Evolutionary conservation across 2,329 filamentous ascomycete genomes (phyloP).

Genomic region (Trichoderma gracile): DNA sequence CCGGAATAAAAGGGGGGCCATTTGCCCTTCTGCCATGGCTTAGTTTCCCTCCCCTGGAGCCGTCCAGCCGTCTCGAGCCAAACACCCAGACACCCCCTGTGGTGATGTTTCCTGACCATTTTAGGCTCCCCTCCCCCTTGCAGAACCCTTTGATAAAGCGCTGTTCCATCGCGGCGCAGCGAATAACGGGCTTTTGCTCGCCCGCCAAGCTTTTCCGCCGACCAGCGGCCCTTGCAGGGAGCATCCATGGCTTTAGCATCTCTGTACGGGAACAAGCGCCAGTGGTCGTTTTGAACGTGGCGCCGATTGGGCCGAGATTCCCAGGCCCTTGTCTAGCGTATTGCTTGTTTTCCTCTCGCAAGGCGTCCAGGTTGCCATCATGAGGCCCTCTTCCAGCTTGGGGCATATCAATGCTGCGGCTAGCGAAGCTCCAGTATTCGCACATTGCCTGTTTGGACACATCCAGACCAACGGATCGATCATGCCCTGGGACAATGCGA

Average conservation of each 20-base stretch:
- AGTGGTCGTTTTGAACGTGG: neutral
- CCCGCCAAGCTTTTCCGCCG: conserved; percentile 21
- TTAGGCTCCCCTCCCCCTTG: neutral
- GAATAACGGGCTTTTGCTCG: neutral
- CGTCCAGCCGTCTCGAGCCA: too few species aligned
- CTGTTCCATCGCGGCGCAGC: neutral
- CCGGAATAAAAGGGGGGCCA: too few species aligned
- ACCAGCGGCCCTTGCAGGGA: conserved; percentile 3
- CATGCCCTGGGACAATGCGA: neutral
- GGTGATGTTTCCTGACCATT: too few species aligned
- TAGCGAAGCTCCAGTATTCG: neutral
- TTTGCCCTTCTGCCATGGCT: too few species aligned
- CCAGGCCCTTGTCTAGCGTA: conserved; percentile 15
- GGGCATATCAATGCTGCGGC: neutral
- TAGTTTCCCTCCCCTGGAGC: too few species aligned
- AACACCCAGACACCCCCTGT: too few species aligned
- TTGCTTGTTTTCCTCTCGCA: conserved; percentile 8
- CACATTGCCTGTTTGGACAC: neutral
- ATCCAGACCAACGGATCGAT: neutral
- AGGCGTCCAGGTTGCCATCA: neutral
- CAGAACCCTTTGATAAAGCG: neutral
- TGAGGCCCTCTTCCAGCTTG: conserved; percentile 2
- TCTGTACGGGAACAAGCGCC: conserved; percentile 10
- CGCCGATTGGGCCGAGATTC: conserved; percentile 20
- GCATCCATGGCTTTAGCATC: neutral